These are phyloP conservation scores for Poa annua DNA, from an alignment of 176 grass and related monocot genomes.

Conservation along the genomic window DNA sequence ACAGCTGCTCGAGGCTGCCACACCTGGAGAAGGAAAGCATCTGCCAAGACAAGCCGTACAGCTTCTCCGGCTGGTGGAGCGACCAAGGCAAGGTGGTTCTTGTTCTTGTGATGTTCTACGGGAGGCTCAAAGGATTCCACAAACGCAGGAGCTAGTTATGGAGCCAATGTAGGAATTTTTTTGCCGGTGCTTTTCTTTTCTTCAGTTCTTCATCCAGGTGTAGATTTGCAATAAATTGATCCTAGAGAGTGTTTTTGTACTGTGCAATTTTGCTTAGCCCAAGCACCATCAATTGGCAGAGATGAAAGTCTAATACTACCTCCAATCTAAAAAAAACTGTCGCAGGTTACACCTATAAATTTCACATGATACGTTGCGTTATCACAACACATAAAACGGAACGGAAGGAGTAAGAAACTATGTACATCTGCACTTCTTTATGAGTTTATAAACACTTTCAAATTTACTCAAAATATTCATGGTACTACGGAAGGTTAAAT, in stretches of 20 bases:
- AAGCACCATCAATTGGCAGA: too few relatives aligned
- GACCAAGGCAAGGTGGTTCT: constrained; percentile 70
- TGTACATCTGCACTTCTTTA: background rate
- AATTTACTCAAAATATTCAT: background rate
- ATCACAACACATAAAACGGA: too few relatives aligned
- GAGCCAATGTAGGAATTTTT: background rate
- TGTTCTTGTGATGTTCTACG: constrained; percentile 65
- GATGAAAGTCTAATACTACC: too few relatives aligned
- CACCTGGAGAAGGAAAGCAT: constrained; percentile 36
- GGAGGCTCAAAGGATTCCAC: constrained; percentile 67
- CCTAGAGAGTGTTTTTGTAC: background rate
- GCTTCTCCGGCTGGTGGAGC: constrained; percentile 76
- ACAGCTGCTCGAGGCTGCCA: constrained; percentile 59
- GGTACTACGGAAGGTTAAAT: background rate
- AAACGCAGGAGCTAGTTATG: background rate
- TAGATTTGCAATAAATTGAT: constrained; percentile 16
- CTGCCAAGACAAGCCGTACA: constrained; percentile 59
- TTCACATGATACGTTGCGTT: too few relatives aligned
- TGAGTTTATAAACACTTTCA: background rate
- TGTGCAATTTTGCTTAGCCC: background rate
- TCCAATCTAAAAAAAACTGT: too few relatives aligned
- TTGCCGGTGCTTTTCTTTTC: background rate
- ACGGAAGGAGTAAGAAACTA: too few relatives aligned
- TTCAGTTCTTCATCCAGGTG: background rate
- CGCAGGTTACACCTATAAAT: too few relatives aligned